phyloP scores from a whole-genome alignment of 2,329 filamentous ascomycete species.

The Penicillium sp. region DNA sequence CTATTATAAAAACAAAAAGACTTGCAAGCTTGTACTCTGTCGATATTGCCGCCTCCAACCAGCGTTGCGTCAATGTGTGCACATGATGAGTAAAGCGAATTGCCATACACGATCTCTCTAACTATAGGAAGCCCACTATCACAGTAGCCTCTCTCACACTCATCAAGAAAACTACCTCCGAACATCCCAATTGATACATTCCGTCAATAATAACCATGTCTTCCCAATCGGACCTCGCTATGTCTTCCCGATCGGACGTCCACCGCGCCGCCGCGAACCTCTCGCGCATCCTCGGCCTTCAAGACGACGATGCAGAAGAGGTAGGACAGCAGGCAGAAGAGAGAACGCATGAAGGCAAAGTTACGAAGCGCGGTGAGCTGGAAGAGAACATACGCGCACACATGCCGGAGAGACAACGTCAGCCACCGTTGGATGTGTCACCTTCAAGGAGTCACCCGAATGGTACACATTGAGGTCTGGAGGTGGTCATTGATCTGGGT shows the following conservation, averaged over 20 bases:
- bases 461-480: constrained; percentile 13
- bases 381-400: constrained; percentile 10
- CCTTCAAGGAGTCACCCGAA: constrained; percentile 14
- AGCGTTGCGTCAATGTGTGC: constrained; percentile 10
- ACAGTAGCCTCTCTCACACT: too few relatives aligned
- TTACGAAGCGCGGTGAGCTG: constrained; percentile 8
- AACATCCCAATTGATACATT: too few relatives aligned
- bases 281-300: constrained; percentile 2
- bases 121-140: too few relatives aligned
- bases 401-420: constrained; percentile 7
- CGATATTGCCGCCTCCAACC: neutral
- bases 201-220: too few relatives aligned
- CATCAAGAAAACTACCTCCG: too few relatives aligned
- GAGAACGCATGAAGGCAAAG: constrained; percentile 4
- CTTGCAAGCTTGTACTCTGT: neutral
- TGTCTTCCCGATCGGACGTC: constrained; percentile 5
- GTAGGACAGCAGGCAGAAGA: neutral
- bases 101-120: constrained; percentile 1
- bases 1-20: too few relatives aligned
- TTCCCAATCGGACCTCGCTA: constrained; percentile 7
- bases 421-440: constrained; percentile 4
- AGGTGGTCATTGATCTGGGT: neutral
- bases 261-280: constrained; percentile 8
- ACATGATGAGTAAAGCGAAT: constrained; percentile 10
- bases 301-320: neutral